Percentiles rank a stretch among this genome's conserved stretches.
phyloP scores from a whole-genome alignment of 78 protist genomes.

The Polysphondylium violaceum region DNA sequence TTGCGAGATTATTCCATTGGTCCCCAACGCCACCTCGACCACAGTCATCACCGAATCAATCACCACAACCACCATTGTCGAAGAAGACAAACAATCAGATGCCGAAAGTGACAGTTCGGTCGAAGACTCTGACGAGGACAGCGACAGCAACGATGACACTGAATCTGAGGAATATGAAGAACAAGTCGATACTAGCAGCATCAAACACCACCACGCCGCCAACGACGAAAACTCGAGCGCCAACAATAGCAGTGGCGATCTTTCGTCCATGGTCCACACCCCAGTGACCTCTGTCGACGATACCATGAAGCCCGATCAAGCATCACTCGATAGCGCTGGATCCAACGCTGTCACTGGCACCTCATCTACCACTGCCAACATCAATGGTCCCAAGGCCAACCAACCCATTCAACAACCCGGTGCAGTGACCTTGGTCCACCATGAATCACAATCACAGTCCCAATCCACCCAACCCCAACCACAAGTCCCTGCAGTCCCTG shows the following conservation, averaged over 20 bases:
- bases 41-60: background rate
- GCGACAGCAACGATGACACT: background rate
- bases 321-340: background rate
- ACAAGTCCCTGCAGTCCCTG: conserved; percentile 6
- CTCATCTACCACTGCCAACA: background rate
- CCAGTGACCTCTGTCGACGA: too few species aligned
- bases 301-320: background rate
- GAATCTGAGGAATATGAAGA: conserved; percentile 16
- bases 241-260: too few species aligned
- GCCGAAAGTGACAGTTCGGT: background rate
- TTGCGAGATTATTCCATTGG: conserved; percentile 7
- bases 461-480: background rate
- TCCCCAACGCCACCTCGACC: background rate
- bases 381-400: background rate
- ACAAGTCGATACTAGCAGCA: conserved; percentile 4
- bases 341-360: background rate
- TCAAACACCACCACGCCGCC: too few species aligned
- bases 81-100: background rate
- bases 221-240: too few species aligned
- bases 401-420: background rate
- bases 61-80: background rate
- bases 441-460: background rate
- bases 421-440: background rate
- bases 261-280: too few species aligned
- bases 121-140: background rate